Evolutionary conservation across 345 rosid species (phyloP).

Genomic region (Mangifera indica): DNA sequence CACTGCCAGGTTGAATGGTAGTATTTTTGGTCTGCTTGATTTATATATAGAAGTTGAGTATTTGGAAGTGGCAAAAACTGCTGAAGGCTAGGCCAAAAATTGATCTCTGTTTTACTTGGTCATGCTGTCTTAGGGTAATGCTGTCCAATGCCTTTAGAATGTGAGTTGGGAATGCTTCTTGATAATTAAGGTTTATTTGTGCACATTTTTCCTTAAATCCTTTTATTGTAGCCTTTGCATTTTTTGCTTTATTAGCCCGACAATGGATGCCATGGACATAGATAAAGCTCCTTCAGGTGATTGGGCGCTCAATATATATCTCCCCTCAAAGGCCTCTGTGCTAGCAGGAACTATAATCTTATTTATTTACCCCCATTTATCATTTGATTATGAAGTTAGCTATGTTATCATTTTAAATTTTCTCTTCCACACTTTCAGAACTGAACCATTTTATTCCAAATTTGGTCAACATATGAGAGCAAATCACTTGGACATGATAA

Average conservation of each 20-base stretch:
- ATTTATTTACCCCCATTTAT: conserved; percentile 1
- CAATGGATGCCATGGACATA: conserved; percentile 74
- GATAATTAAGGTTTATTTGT: neutral
- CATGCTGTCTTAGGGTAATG: neutral
- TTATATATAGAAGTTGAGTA: no score
- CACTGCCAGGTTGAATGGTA: neutral
- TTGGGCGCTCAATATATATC: conserved; percentile 36
- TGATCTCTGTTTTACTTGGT: neutral
- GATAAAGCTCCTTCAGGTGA: conserved; percentile 55
- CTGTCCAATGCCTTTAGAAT: neutral
- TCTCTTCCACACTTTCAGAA: conserved; percentile 34
- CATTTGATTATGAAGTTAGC: neutral
- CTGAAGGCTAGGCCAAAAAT: neutral
- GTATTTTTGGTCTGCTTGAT: no score
- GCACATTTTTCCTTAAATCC: no score
- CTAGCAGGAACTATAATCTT: neutral
- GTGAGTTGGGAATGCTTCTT: neutral
- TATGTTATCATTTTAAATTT: neutral
- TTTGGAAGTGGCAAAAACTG: neutral
- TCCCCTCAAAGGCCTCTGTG: conserved; percentile 58
- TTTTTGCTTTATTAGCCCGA: conserved; percentile 30
- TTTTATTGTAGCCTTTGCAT: neutral
- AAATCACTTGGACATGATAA: conserved; percentile 60
- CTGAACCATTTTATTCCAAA: conserved; percentile 63
- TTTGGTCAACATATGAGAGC: conserved; percentile 86